Percentiles rank a stretch among this genome's conserved stretches.
Evolutionary conservation across 345 rosid genomes (phyloP).

Genomic region (Chamaenerion angustifolium): DNA sequence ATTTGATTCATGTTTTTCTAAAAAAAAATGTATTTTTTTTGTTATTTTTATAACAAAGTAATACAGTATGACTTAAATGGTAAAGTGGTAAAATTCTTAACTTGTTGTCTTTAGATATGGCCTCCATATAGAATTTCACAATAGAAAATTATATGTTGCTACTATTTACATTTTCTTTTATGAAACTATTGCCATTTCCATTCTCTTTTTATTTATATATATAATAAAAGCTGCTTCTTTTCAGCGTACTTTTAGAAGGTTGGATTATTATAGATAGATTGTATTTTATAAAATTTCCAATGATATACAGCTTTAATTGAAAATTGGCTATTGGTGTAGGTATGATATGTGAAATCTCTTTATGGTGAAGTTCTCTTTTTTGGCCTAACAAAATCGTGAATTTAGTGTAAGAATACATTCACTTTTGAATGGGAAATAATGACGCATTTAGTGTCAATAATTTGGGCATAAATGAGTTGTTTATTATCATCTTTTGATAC

Average conservation of each 20-base stretch:
- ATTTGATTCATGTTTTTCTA: too few relatives aligned
- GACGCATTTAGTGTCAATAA: not conserved
- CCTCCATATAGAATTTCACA: too few relatives aligned
- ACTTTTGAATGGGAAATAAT: not conserved
- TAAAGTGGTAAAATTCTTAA: too few relatives aligned
- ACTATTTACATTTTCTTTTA: too few relatives aligned
- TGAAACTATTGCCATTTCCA: too few relatives aligned
- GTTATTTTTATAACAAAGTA: too few relatives aligned
- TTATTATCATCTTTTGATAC: slow-evolving; percentile 1
- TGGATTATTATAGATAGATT: not conserved
- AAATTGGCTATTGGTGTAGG: not conserved
- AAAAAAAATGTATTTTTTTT: too few relatives aligned
- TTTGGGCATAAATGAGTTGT: not conserved
- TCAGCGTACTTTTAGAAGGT: not conserved
- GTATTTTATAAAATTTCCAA: not conserved
- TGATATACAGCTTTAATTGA: not conserved
- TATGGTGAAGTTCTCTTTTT: not conserved
- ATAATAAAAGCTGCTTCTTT: not conserved
- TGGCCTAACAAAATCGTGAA: not conserved
- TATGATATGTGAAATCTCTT: slow-evolving; percentile 5
- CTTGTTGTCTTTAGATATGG: too few relatives aligned
- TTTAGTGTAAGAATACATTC: not conserved
- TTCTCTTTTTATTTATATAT: too few relatives aligned
- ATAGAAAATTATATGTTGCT: too few relatives aligned
- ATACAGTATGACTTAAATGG: too few relatives aligned